Base-by-base conservation (phyloP, 305 asterid genomes). In the Petunia hybrid region DNA sequence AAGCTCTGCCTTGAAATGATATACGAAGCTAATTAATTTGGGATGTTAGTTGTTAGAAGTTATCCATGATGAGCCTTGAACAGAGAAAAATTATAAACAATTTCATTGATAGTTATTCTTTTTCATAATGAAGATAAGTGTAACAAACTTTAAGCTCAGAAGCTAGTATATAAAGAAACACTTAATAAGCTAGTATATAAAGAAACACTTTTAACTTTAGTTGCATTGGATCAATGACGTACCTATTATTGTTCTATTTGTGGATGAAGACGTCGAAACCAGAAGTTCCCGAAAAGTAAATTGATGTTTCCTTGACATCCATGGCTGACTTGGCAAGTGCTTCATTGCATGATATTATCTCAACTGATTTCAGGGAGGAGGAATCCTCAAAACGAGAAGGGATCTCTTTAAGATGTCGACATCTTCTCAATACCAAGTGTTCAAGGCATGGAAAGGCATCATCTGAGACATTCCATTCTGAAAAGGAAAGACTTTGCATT, bases 381-480 rank as follows among this genome's bases (percentile, higher is more conserved):
- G 82, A 9, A 31, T 59, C 51, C 12, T 1, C 64, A 14, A 79
- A 48, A 12, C 13, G 22, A 35, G 59, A 43, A 6, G 79, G 73
- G 8, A 80, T 42, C 71, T 13, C 70, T 51, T 12, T 8, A 41
- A 80, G 61, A 22, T 39, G 3, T 14, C 2, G 36, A 4, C 70
- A 43, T 55, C 42, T 69, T 46, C 9, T 13, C n/a, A 80, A 2
- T 9, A 80, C 71, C 8, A 80, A 40, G 10, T 40, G 39, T n/a
- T 80, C 68, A 48, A 80, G 83, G 36, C 10, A 6, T n/a, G 83
- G 83, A 13, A 71, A 80, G 39, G 51, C 22, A 70, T 59, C 39
- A 6, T 38, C 68, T 0, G 42, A 70, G 16, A 36, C 80, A 80
- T n/a, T 1, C 80, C 83, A 80, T 59, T 6, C 14, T 7, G 40